Base-by-base conservation (phyloP, 1,284 basidiomycete genomes). In the Pseudozyma sp. region DNA sequence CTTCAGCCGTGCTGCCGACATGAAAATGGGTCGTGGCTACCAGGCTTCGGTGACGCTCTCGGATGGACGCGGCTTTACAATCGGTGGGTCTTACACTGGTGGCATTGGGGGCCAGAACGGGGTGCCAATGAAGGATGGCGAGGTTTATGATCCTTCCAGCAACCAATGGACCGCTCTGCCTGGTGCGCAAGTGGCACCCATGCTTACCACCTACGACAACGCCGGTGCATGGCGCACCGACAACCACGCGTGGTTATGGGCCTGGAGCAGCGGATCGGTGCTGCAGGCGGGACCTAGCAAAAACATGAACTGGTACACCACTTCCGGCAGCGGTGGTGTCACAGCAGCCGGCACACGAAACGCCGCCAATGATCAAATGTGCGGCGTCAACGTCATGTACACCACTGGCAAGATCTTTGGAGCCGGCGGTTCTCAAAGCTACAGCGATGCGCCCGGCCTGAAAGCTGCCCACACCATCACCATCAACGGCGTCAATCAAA, bases 271-370 rank as follows among this genome's bases (percentile, higher is more conserved):
- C 11, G 48, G 48, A 8, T 50, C 48, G n/a, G 48, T 50, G 34
- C 48, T 50, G 34, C 48, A 50, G 31, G 48, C 48, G 7, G 48
- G 48, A 5, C 48, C 48, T n/a, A 50, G 48, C 48, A 50, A 39
- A 35, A 34, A 50, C 19, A 50, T 50, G 48, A 50, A 50, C 48
- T 50, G 48, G 48, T 50, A 50, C 48, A 24, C 17, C 17, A 50
- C 48, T 10, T 50, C 48, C 34, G 48, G 48, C 17, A 35, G 14
- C 7, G 48, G 48, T 5, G 35, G 48, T 35, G 48, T 50, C 9
- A 35, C 19, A 13, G 34, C 34, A 8, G 48, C 48, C 11, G 48
- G 48, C 13, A 50, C 11, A 8, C 48, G 48, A 17, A 50, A 50
- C 35, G 11, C 4, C 17, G 29, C 19, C 48, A 50, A 29, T 11